Conservation (phyloP, 176 grass and related monocot species). For the Hyparrhenia diplandra region DNA sequence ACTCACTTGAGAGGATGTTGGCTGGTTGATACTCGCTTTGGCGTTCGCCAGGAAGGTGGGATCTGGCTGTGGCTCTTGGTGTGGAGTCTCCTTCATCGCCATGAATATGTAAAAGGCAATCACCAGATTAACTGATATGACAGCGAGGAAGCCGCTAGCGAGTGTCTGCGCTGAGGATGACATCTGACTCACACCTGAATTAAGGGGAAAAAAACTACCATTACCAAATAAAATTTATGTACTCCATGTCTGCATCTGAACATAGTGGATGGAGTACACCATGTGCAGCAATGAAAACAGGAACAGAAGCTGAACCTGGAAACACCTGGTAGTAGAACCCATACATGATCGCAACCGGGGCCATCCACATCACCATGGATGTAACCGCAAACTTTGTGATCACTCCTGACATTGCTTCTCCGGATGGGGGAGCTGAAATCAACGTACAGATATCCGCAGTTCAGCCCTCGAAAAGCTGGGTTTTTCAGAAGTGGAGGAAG, state of each 20-base stretch:
- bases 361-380: conserved; percentile 88
- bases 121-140: conserved; percentile 82
- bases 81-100: conserved; percentile 68
- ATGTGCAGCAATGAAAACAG: not conserved
- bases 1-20: conserved; percentile 46
- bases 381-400: conserved; percentile 70
- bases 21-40: conserved; percentile 72
- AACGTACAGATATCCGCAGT: not conserved
- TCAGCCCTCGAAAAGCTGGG: too few relatives aligned
- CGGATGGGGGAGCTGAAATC: not conserved
- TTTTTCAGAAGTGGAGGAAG: too few relatives aligned
- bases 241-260: not conserved
- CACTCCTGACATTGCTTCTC: conserved; percentile 61
- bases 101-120: conserved; percentile 82
- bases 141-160: conserved; percentile 75
- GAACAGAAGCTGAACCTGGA: conserved; percentile 55
- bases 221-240: not conserved
- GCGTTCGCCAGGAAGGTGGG: conserved; percentile 75
- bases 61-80: conserved; percentile 70
- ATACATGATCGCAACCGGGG: conserved; percentile 68
- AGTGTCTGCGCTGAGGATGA: conserved; percentile 68
- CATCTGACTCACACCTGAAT: conserved; percentile 49
- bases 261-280: not conserved
- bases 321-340: conserved; percentile 72
- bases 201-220: not conserved